Percentiles rank a stretch among this genome's conserved stretches.
phyloP scores from a whole-genome alignment of 2,329 filamentous ascomycete species.

The Coniosporium tulheliwenetii region DNA sequence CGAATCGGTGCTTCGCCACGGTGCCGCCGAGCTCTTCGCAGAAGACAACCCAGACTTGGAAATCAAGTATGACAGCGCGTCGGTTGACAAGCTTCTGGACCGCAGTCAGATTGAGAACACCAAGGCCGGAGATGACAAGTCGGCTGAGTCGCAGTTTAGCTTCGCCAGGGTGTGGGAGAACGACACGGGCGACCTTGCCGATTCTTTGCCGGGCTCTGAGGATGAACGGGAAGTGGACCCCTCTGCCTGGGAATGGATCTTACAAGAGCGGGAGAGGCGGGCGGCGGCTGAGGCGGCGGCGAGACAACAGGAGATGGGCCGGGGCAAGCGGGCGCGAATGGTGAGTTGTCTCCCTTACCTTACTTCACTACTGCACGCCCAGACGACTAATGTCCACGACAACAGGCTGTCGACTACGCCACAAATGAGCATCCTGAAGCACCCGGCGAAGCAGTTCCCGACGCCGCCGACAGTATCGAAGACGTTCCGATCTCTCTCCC shows the following conservation, averaged over 20 bases:
- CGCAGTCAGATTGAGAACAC: conserved; percentile 67
- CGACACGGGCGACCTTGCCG: conserved; percentile 52
- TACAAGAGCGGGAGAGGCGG: conserved; percentile 65
- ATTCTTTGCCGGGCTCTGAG: conserved; percentile 40
- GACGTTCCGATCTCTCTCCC: conserved; percentile 6
- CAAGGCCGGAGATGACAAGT: conserved; percentile 44
- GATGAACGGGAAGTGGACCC: conserved; percentile 42
- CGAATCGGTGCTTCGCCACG: conserved; percentile 75
- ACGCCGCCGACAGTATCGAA: conserved; percentile 7
- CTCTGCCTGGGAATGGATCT: conserved; percentile 78
- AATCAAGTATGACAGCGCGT: conserved; percentile 65
- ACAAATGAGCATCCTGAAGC: conserved; percentile 12
- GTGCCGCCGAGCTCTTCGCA: conserved; percentile 72
- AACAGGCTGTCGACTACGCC: conserved; percentile 30
- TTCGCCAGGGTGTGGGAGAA: conserved; percentile 90
- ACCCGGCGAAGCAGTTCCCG: conserved; percentile 4
- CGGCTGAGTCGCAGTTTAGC: conserved; percentile 68
- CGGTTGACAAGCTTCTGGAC: conserved; percentile 84
- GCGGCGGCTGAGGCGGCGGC: conserved; percentile 57
- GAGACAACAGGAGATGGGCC: conserved; percentile 61
- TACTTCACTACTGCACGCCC: background rate
- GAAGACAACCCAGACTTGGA: conserved; percentile 54
- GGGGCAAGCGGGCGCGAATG: conserved; percentile 61
- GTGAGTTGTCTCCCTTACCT: conserved; percentile 19
- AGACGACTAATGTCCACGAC: conserved; percentile 1